Evolutionary conservation across 306 rosid genomes (phyloP), one percentile per base, ranked within the genome.

Genomic region (Dalbergia cochinchinensis): DNA sequence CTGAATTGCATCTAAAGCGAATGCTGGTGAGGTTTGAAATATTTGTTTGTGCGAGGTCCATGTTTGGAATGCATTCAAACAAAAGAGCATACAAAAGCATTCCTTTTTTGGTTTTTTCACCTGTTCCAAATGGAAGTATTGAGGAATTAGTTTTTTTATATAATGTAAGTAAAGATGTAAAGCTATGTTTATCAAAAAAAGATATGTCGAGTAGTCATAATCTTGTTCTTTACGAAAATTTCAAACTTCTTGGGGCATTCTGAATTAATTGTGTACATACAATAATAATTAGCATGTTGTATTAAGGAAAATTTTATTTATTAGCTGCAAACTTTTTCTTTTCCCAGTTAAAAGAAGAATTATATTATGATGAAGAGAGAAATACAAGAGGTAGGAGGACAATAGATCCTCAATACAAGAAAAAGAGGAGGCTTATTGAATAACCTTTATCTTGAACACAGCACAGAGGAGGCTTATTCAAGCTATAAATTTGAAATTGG

Each of bases 1-100:
- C 99, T 31, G 99, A 95, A 83, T 92, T 95, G 65, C 99, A 95
- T 85, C 85, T 95, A 65, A 95, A 92, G 92, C 93, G 98, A 85
- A 93, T 95, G 99, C 90, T 95, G 94, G 99, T 93, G 88, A 88
- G 90, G 77, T 84, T 73, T 42, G 45, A 78, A 65, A 61, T 79
- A n/a, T 44, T 35, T 72, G 45, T 67, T 64, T 35, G 70, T 70
- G 13, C 55, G 4, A 62, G 50, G 78, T 76, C 53, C 19, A 47
- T 64, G 53, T 41, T 65, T 22, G 14, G 47, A 12, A 15, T 72
- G 18, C 44, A 42, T 69, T 69, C 8, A 44, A 47, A 65, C 48
- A 50, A 37, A 51, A 69, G 44, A 60, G 39, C 59, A 4, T 57
- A 59, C 11, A 45, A 47, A 62, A 77, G 8, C 35, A 11, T 50